A percentile compares a stretch with the other conserved stretches of the same genome.
Conservation (phyloP, 2,329 filamentous ascomycete genomes). For the Xylariaceae sp. region DNA sequence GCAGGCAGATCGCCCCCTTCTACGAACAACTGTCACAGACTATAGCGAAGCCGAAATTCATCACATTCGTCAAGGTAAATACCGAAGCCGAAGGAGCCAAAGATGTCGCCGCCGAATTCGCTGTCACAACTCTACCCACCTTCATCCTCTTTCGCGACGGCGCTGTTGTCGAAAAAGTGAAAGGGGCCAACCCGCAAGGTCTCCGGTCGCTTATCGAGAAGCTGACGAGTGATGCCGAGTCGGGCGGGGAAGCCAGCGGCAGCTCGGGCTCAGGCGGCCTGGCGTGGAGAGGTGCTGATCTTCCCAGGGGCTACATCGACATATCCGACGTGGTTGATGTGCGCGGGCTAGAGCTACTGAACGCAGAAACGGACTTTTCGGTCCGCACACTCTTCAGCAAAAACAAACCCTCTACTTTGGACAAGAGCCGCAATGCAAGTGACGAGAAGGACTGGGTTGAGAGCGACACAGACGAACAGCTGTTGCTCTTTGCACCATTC, state of each 20-base stretch:
- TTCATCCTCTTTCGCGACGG: constrained; percentile 86
- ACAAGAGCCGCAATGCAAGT: constrained; percentile 92
- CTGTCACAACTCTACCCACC: constrained; percentile 81
- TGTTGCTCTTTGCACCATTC: constrained; percentile 92
- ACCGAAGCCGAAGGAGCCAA: constrained; percentile 69
- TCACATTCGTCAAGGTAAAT: constrained; percentile 89
- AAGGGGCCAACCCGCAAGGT: constrained; percentile 74
- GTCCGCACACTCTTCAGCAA: constrained; percentile 78
- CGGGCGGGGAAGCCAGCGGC: constrained; percentile 53
- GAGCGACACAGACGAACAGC: constrained; percentile 95
- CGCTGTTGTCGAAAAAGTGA: constrained; percentile 69
- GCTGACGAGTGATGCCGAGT: constrained; percentile 67
- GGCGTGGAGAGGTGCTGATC: constrained; percentile 74
- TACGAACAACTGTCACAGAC: constrained; percentile 78
- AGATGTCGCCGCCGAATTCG: constrained; percentile 75
- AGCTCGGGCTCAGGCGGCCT: constrained; percentile 51
- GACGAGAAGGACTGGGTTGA: constrained; percentile 89
- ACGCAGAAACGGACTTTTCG: constrained; percentile 76
- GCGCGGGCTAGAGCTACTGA: constrained; percentile 83
- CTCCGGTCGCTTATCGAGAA: constrained; percentile 75
- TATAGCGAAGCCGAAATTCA: constrained; percentile 72
- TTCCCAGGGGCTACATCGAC: constrained; percentile 82
- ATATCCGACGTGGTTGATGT: constrained; percentile 83
- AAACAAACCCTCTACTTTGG: constrained; percentile 63
- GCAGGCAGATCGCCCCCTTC: constrained; percentile 80